phyloP scores from a whole-genome alignment of 2,329 filamentous ascomycete species.

The Dryadomyces quercus-mongolicae region DNA sequence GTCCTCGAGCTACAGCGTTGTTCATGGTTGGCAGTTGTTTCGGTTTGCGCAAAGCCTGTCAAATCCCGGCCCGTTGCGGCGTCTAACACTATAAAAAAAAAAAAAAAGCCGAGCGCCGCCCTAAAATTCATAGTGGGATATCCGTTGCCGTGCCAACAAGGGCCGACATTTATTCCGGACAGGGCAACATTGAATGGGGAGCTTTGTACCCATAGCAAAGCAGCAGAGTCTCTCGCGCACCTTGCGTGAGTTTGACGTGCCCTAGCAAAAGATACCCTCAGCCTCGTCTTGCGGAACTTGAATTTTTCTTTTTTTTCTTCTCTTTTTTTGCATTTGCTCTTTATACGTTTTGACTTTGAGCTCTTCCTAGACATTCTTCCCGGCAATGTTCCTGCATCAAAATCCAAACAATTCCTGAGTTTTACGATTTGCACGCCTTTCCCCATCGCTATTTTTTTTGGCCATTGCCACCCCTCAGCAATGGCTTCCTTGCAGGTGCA shows the following conservation, averaged over 20 bases:
- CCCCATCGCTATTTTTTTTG: not conserved
- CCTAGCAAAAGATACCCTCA: not conserved
- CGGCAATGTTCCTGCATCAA: not conserved
- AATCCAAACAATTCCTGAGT: not conserved
- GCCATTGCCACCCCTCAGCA: not conserved
- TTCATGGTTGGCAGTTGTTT: not conserved
- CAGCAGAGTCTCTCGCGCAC: not conserved
- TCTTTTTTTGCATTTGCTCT: not conserved
- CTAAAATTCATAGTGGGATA: not conserved
- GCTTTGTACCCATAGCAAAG: too few relatives aligned
- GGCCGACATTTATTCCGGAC: conserved; percentile 8
- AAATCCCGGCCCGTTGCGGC: too few relatives aligned
- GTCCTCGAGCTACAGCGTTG: not conserved
- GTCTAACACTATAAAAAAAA: too few relatives aligned
- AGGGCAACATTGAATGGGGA: conserved; percentile 5
- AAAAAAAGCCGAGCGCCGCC: conserved; percentile 1
- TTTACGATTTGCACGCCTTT: conserved; percentile 10
- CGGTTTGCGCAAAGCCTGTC: too few relatives aligned
- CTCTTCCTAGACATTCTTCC: conserved; percentile 10
- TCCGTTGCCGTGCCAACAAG: conserved; percentile 10
- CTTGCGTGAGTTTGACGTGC: not conserved
- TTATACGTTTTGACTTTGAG: conserved; percentile 11
- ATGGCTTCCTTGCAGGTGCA: conserved; percentile 28
- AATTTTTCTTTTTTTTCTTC: not conserved
- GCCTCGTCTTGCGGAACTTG: not conserved